These are phyloP conservation scores for Camellia granthamiana DNA, from an alignment of 148 eudicot genomes.

Conservation along the genomic window DNA sequence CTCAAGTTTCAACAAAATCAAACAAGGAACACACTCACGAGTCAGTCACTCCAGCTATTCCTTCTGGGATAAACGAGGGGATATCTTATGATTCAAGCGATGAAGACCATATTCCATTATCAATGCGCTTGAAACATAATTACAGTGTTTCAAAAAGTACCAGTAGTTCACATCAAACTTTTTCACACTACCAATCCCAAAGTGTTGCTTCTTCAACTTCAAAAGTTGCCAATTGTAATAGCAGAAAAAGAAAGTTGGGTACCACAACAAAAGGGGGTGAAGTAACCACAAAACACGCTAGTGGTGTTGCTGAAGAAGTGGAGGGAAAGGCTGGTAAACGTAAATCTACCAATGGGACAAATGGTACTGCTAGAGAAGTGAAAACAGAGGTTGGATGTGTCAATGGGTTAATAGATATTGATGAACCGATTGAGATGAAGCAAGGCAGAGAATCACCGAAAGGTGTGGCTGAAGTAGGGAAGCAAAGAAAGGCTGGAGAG, in stretches of 20 bases:
- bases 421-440: neutral
- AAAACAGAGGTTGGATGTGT: neutral
- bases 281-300: neutral
- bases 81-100: neutral
- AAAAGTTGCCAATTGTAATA: neutral
- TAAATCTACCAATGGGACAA: neutral
- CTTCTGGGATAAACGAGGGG: neutral
- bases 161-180: neutral
- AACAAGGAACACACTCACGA: neutral
- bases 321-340: neutral
- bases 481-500: neutral
- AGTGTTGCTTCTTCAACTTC: neutral
- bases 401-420: neutral
- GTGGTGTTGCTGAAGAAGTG: neutral
- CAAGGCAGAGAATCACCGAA: neutral
- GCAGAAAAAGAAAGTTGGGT: neutral
- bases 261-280: neutral
- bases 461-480: neutral
- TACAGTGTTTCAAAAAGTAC: neutral
- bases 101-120: neutral
- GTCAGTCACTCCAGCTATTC: neutral
- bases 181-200: neutral
- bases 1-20: slow-evolving; percentile 2
- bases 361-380: slow-evolving; percentile 1
- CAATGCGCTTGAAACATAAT: neutral